Conservation (phyloP, 495 filamentous ascomycete species). For the Penicillium bialowiezense region DNA sequence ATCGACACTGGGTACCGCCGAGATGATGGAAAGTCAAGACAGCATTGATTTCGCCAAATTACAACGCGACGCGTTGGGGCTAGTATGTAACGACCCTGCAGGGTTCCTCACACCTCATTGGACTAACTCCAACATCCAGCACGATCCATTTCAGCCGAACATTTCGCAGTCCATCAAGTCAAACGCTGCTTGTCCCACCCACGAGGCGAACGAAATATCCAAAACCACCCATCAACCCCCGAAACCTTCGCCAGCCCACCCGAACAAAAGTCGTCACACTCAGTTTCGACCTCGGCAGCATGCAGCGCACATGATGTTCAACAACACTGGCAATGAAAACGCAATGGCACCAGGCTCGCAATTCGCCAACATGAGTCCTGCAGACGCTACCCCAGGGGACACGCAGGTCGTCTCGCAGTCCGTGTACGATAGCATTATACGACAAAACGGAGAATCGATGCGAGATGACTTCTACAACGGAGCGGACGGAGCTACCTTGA, state of each 20-base stretch:
- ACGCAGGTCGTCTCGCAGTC: constrained; percentile 55
- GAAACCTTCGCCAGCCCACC: constrained; percentile 4
- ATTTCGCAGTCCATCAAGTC: constrained; percentile 7
- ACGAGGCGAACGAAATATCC: constrained; percentile 1
- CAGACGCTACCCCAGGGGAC: constrained; percentile 38
- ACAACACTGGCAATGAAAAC: constrained; percentile 3
- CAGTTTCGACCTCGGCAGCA: constrained; percentile 13
- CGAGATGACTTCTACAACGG: constrained; percentile 16
- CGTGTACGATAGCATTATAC: constrained; percentile 47
- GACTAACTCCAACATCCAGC: constrained; percentile 30
- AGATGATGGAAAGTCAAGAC: constrained; percentile 46
- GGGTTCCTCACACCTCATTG: constrained; percentile 27
- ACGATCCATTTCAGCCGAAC: constrained; percentile 28
- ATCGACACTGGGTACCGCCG: too few relatives aligned
- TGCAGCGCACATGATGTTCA: constrained; percentile 14
- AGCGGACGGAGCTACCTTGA: constrained; percentile 32
- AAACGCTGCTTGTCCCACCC: constrained; percentile 2
- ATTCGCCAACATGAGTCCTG: constrained; percentile 32
- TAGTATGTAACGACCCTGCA: constrained; percentile 38
- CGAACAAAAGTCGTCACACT: background rate
- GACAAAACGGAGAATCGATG: constrained; percentile 33
- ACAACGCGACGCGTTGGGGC: constrained; percentile 49
- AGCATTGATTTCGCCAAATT: constrained; percentile 48
- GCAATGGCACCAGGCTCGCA: constrained; percentile 7
- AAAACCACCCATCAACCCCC: background rate